Base-by-base conservation (phyloP, 169 alveolate genomes). In the Eimeria sp. region DNA sequence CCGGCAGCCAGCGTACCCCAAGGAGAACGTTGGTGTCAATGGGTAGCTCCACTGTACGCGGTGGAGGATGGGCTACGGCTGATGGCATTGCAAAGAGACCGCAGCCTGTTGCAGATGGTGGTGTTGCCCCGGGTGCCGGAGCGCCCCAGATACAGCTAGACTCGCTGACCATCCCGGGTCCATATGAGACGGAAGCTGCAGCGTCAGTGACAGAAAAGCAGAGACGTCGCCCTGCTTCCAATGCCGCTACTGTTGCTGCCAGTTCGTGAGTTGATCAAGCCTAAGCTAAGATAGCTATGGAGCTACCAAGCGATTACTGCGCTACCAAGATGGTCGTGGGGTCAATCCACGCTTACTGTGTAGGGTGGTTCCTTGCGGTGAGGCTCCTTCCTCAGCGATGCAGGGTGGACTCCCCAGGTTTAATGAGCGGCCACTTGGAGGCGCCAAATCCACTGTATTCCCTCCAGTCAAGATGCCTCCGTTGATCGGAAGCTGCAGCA, bases 121-220 rank as follows among this genome's bases (percentile, higher is more conserved):
- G 76, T 56, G 93, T 58, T 40, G 78, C 30, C 60, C 93, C 93
- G 82, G 71, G 60, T 40, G 80, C 68, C 80, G 93, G 80, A 40
- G 80, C 66, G 76, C 82, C 80, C 93, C 93, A 85, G 62, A 64
- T 43, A 43, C 71, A 46, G 80, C 80, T 58, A 85, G 82, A 58
- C 71, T 85, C 93, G 71, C 93, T 62, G 93, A 64, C 62, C 66
- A 60, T 27, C 80, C 78, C 93, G 33, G 80, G 93, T 58, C 78
- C 93, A 85, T 62, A 85, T 82, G 93, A 58, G 54, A 85, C 68
- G 80, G 78, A 43, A 64, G 93, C 93, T 85, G 93, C 93, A 62
- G 80, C 33, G 20, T 46, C 93, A 54, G 27, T 23, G n/a, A 46
- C 37, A 62, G 16, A 23, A 11, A 64, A 30, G 64, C 80, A 43